These are phyloP conservation scores for Diplotaxis tenuifolia DNA, from an alignment of 345 rosid species.

Conservation along the genomic window DNA sequence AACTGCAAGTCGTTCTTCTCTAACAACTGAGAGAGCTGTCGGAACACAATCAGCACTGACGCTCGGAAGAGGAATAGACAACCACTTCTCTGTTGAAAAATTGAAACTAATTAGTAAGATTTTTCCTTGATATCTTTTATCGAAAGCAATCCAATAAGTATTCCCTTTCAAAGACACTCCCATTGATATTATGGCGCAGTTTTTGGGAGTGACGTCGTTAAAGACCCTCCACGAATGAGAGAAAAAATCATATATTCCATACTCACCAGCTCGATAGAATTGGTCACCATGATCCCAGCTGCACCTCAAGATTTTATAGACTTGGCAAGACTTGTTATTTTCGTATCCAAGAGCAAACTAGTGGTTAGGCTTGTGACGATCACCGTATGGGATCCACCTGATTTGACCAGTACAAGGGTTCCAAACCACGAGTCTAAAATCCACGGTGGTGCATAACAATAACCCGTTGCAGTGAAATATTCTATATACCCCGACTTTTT, in stretches of 20 bases:
- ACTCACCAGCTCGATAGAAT: background rate
- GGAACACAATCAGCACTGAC: background rate
- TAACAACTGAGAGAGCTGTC: background rate
- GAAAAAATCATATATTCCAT: background rate
- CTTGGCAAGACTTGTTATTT: background rate
- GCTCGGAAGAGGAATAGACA: background rate
- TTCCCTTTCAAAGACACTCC: background rate
- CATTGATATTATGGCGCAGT: background rate
- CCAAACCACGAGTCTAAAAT: background rate
- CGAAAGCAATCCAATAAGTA: background rate
- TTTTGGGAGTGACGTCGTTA: background rate
- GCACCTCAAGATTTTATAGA: background rate
- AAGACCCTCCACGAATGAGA: background rate
- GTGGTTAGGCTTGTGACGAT: background rate
- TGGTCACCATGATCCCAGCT: background rate
- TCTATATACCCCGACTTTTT: background rate
- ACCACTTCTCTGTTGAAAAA: background rate
- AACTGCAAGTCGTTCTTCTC: background rate
- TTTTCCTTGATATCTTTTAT: too few species aligned
- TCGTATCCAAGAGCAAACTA: background rate
- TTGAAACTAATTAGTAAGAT: too few species aligned
- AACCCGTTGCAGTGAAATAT: background rate
- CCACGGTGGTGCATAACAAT: background rate
- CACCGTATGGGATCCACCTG: background rate
- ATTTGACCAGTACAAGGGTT: background rate